Conservation (phyloP, 352 stramenopile species). For the Globisporangium abappressorium region DNA sequence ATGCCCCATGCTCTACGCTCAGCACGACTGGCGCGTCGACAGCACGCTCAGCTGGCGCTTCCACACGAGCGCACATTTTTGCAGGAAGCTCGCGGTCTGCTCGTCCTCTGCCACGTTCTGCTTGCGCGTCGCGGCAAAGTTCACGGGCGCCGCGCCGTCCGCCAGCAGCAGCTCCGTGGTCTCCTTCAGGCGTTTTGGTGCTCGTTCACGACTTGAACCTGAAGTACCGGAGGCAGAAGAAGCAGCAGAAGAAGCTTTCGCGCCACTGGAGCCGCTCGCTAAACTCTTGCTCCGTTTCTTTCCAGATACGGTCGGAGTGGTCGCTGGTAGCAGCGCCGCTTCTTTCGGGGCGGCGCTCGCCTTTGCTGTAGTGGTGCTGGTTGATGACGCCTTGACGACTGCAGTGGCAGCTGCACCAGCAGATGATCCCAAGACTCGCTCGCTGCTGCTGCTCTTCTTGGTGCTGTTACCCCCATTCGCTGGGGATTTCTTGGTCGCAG, state of each 20-base stretch:
- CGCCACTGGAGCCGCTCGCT: background rate
- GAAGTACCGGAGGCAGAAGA: background rate
- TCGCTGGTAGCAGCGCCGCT: background rate
- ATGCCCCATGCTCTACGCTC: background rate
- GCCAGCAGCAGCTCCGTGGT: conserved; percentile 6
- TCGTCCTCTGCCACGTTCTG: conserved; percentile 18
- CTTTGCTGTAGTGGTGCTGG: background rate
- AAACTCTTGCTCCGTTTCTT: conserved; percentile 17
- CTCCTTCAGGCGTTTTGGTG: conserved; percentile 17
- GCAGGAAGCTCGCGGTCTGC: conserved; percentile 23
- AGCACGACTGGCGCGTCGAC: conserved; percentile 7
- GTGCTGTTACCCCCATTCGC: background rate
- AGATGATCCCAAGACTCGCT: background rate
- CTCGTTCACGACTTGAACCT: background rate
- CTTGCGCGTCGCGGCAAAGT: conserved; percentile 14
- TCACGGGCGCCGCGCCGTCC: conserved; percentile 1
- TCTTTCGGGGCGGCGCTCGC: background rate
- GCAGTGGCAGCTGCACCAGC: too few species aligned
- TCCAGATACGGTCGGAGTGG: background rate
- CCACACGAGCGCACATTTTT: conserved; percentile 30
- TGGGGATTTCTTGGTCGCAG: conserved; percentile 1
- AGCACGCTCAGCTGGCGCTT: conserved; percentile 25
- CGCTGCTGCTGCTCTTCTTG: background rate
- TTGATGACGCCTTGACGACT: background rate
- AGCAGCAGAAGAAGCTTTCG: background rate